phyloP scores from a whole-genome alignment of 1,284 basidiomycete genomes.

The Pholiota adiposa region DNA sequence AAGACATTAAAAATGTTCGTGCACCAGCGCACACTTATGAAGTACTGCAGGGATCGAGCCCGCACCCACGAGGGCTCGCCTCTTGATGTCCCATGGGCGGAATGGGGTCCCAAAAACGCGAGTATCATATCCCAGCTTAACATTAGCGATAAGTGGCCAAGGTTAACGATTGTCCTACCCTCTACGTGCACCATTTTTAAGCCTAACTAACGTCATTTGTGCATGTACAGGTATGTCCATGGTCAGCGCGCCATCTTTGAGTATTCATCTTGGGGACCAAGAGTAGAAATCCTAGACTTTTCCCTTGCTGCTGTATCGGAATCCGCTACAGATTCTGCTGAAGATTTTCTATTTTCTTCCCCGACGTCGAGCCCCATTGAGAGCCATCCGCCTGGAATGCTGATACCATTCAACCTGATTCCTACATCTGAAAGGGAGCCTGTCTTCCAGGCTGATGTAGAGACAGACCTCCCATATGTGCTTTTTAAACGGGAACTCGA shows the following conservation, averaged over 20 bases:
- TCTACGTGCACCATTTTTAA: background rate
- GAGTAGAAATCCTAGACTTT: background rate
- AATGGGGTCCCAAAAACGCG: background rate
- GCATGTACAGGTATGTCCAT: background rate
- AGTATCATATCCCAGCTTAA: background rate
- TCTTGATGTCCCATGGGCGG: background rate
- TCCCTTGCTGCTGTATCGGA: background rate
- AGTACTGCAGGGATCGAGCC: background rate
- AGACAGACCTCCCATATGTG: background rate
- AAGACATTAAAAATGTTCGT: background rate
- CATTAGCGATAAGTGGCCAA: too few relatives aligned
- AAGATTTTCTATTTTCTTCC: background rate
- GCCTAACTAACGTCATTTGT: background rate
- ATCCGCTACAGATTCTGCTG: background rate
- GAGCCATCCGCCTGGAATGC: background rate
- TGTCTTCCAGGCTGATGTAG: background rate
- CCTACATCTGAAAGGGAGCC: background rate
- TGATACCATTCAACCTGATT: background rate
- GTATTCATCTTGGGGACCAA: background rate
- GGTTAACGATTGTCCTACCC: too few relatives aligned
- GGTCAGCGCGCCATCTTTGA: background rate
- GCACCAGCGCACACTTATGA: background rate
- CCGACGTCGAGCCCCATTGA: too few relatives aligned
- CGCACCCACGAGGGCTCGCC: background rate
- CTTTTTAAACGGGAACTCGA: background rate